Evolutionary conservation across 768 basidiomycete species (phyloP), one percentile per base, ranked within the genome.

Genomic region (Cyclocybe aegerita): DNA sequence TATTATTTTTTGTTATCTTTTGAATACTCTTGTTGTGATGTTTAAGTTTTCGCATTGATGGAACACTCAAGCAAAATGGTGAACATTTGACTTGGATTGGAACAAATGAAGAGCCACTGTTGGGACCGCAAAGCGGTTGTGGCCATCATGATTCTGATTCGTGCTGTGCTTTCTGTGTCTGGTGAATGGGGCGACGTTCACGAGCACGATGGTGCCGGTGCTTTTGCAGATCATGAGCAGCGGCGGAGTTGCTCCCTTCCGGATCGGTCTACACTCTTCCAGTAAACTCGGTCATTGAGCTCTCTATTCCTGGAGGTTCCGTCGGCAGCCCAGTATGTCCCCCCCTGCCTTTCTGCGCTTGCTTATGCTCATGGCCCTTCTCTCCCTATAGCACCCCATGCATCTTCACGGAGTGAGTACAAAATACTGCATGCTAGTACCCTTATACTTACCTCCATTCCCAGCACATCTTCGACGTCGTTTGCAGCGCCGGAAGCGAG

Each of bases 171-270:
- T 23, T 23, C 23, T 23, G 23, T 23, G 23, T n/a, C n/a, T 4
- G 70, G 78, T 58, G 29, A 74, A 76, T 45, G 64, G 64, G 2
- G 61, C 54, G 0, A 43, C 56, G 1, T 76, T 67, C 50, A 39
- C 36, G 5, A 59, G 70, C 2, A 81, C 82, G 0, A 67, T 69
- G 0, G 65, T 75, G 0, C 82, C 83, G 0, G 75, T 82, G 9
- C 71, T 85, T 8, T 72, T 83, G 11, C 83, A 85, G 54, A 78
- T 84, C 35, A 59, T 85, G 33, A 82, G 77, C 70, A 11, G 72
- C 82, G 0, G 57, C 68, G 14, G 70, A 78, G 1, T 66, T 86
- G 12, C 64, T 84, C 29, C 84, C 82, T 0, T n/a, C 48, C 0
- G 82, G 79, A 3, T 70, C 69, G 10, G 67, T 84, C 6, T 79